Percentiles rank a stretch among this genome's conserved stretches.
Conservation (phyloP, 179 eudicot species). For the Heliamphora pulchella region DNA sequence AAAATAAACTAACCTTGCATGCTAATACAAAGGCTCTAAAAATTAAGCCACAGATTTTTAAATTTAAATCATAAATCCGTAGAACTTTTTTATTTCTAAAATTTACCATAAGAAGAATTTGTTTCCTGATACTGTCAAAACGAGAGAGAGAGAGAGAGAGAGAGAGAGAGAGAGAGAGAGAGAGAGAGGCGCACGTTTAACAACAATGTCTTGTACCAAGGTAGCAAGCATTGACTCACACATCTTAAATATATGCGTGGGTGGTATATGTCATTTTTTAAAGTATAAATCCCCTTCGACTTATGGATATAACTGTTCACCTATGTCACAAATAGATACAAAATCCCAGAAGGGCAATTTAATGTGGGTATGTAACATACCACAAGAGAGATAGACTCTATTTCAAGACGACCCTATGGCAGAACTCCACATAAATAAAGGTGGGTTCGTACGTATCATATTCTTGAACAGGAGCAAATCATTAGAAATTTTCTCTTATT, state of each 20-base stretch:
- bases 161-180: no score
- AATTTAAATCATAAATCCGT: neutral
- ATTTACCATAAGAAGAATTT: neutral
- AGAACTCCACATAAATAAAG: no score
- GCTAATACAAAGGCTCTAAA: neutral
- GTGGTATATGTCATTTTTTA: no score
- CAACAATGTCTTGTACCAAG: neutral
- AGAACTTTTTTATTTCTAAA: neutral
- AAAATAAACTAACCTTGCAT: no score
- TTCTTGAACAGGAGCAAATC: neutral
- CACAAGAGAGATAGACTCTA: no score
- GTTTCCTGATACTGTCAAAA: no score
- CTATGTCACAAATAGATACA: neutral
- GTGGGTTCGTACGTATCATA: no score
- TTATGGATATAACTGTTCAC: neutral
- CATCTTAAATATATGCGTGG: neutral
- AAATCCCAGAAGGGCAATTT: neutral
- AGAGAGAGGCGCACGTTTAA: neutral
- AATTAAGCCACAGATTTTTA: neutral
- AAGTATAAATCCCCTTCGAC: no score
- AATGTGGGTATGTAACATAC: neutral
- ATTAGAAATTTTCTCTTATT: neutral
- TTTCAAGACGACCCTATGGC: no score
- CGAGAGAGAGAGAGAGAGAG: no score
- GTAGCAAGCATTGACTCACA: neutral